phyloP scores from a whole-genome alignment of 2,329 filamentous ascomycete genomes.

The Colletotrichum aenigma region DNA sequence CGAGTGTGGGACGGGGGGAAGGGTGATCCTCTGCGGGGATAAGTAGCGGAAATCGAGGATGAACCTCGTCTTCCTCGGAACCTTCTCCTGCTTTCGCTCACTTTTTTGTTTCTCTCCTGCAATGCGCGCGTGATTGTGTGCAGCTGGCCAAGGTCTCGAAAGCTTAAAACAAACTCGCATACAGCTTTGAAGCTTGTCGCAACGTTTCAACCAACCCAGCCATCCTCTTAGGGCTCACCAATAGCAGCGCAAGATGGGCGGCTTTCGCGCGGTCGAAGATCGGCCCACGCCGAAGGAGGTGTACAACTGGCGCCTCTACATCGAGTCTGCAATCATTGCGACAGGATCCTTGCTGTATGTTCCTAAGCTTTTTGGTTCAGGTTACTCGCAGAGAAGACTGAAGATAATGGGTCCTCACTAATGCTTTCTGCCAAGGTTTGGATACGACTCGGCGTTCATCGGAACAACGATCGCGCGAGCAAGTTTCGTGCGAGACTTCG shows the following conservation, averaged over 20 bases:
- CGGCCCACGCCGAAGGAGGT: slow-evolving; percentile 60
- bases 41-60: slow-evolving; percentile 8
- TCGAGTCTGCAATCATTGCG: slow-evolving; percentile 50
- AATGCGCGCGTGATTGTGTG: not conserved
- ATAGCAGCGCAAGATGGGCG: slow-evolving; percentile 29
- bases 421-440: slow-evolving; percentile 39
- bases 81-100: not conserved
- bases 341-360: slow-evolving; percentile 47
- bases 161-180: not conserved
- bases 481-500: slow-evolving; percentile 49
- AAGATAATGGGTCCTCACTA: not conserved
- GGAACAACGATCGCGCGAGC: slow-evolving; percentile 56
- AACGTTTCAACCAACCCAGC: not conserved
- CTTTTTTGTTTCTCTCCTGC: not conserved
- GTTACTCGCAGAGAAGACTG: not conserved
- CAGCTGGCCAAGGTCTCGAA: not conserved
- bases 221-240: not conserved
- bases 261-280: slow-evolving; percentile 55
- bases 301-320: slow-evolving; percentile 57
- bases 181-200: not conserved
- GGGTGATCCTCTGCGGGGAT: slow-evolving; percentile 7
- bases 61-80: not conserved
- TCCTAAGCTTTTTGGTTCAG: not conserved
- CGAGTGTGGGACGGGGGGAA: not conserved
- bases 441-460: slow-evolving; percentile 59